Evolutionary conservation across 73 alveolate species (phyloP).

Genomic region (Tetrahymena thermophila): DNA sequence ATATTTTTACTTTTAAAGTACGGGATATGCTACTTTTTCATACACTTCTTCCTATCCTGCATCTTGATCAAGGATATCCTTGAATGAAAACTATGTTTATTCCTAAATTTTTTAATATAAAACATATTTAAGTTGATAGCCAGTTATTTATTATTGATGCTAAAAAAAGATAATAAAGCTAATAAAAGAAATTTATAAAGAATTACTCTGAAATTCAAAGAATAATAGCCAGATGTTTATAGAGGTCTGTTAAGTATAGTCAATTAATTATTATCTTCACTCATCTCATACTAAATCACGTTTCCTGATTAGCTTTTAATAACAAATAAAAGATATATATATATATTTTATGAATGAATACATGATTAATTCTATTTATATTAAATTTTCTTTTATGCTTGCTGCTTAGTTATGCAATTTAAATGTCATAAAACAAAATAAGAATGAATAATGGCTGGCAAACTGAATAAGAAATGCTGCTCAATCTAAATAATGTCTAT

Average conservation of each 20-base stretch:
- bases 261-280: not conserved
- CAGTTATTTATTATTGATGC: not conserved
- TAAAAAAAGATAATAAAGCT: not conserved
- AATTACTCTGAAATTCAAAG: not conserved
- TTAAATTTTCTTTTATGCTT: not conserved
- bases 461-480: not conserved
- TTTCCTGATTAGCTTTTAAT: not conserved
- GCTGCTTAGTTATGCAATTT: not conserved
- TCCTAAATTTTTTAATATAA: conserved; percentile 13
- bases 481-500: not conserved
- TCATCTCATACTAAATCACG: not conserved
- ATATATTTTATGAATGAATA: too few relatives aligned
- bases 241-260: not conserved
- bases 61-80: conserved; percentile 79
- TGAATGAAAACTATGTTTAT: conserved; percentile 73
- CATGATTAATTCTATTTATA: too few relatives aligned
- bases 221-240: not conserved
- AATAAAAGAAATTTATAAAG: not conserved
- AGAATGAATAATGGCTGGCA: not conserved
- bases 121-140: not conserved
- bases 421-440: not conserved
- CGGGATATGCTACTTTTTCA: conserved; percentile 66
- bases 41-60: conserved; percentile 80
- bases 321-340: too few relatives aligned
- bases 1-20: conserved; percentile 39